phyloP scores from a whole-genome alignment of 2,329 filamentous ascomycete genomes.

The Trichoderma semiorbis region DNA sequence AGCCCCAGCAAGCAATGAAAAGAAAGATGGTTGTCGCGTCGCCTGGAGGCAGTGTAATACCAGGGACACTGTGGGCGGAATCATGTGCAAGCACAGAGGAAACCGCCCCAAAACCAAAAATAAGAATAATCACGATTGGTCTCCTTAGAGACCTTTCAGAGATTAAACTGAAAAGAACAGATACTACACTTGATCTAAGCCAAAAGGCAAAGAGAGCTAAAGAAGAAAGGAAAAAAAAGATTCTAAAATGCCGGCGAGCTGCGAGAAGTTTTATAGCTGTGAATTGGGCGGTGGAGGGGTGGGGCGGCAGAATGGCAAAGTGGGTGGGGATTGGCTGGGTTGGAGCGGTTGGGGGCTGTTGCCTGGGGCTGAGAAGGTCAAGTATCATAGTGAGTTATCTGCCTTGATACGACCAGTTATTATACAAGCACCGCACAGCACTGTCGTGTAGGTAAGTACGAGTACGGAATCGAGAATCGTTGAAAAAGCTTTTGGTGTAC shows the following conservation, averaged over 20 bases:
- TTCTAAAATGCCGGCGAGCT: slow-evolving; percentile 7
- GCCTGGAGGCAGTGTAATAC: slow-evolving; percentile 45
- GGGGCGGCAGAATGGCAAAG: slow-evolving; percentile 12
- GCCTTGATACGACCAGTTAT: not conserved
- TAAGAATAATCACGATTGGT: slow-evolving; percentile 77
- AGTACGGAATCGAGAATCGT: not conserved
- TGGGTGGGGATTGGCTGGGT: not conserved
- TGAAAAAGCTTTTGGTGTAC: not conserved
- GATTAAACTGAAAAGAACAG: slow-evolving; percentile 98
- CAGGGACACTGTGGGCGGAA: slow-evolving; percentile 41
- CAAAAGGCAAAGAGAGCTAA: slow-evolving; percentile 52
- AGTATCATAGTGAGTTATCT: not conserved
- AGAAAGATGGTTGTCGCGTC: slow-evolving; percentile 38
- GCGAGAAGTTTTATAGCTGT: slow-evolving; percentile 27
- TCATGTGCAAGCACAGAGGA: slow-evolving; percentile 43
- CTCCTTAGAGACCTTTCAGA: slow-evolving; percentile 76
- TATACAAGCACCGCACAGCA: not conserved
- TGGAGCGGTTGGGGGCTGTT: not conserved
- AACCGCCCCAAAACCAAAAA: slow-evolving; percentile 42
- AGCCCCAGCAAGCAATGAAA: slow-evolving; percentile 41
- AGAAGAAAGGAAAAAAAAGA: slow-evolving; percentile 32
- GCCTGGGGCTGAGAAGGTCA: not conserved
- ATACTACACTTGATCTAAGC: slow-evolving; percentile 95
- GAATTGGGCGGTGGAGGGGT: slow-evolving; percentile 17
- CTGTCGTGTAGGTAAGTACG: not conserved